These are phyloP conservation scores for Aspergillus texensis DNA, from an alignment of 2,329 filamentous ascomycete genomes.

Conservation along the genomic window DNA sequence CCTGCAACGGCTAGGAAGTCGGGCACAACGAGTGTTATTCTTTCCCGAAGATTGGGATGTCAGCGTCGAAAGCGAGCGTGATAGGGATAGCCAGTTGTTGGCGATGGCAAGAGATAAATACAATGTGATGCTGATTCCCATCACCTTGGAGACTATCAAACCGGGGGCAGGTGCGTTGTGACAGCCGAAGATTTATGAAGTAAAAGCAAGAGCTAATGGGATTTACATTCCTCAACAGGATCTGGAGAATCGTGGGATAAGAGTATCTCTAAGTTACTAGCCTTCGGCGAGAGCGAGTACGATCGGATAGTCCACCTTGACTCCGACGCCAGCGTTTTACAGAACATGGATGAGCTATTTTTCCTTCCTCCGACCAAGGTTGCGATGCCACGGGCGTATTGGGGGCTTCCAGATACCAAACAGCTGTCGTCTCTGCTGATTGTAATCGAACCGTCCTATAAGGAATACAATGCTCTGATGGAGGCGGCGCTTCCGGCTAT, in stretches of 20 bases:
- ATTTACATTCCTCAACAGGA: slow-evolving; percentile 15
- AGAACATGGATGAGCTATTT: slow-evolving; percentile 72
- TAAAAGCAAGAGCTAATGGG: not conserved
- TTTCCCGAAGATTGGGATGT: slow-evolving; percentile 47
- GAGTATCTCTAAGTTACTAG: slow-evolving; percentile 68
- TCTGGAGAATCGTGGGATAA: slow-evolving; percentile 60
- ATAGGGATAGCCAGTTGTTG: slow-evolving; percentile 50
- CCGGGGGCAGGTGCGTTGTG: slow-evolving; percentile 27
- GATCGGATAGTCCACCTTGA: slow-evolving; percentile 61
- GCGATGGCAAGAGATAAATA: slow-evolving; percentile 53
- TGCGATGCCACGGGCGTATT: slow-evolving; percentile 73
- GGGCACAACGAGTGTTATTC: slow-evolving; percentile 44
- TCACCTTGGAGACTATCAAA: slow-evolving; percentile 42
- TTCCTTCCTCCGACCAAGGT: slow-evolving; percentile 62
- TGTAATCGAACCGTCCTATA: slow-evolving; percentile 60
- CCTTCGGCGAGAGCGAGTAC: slow-evolving; percentile 69
- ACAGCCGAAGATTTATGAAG: not conserved
- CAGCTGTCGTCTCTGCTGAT: slow-evolving; percentile 64
- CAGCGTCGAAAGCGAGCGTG: slow-evolving; percentile 29
- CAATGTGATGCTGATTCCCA: slow-evolving; percentile 53
- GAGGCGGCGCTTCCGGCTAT: slow-evolving; percentile 28
- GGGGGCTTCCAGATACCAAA: slow-evolving; percentile 59
- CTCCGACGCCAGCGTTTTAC: slow-evolving; percentile 65
- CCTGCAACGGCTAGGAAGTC: slow-evolving; percentile 42
- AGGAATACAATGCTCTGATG: slow-evolving; percentile 46